phyloP scores from a whole-genome alignment of 2,329 filamentous ascomycete genomes.

The Fusarium coicis region DNA sequence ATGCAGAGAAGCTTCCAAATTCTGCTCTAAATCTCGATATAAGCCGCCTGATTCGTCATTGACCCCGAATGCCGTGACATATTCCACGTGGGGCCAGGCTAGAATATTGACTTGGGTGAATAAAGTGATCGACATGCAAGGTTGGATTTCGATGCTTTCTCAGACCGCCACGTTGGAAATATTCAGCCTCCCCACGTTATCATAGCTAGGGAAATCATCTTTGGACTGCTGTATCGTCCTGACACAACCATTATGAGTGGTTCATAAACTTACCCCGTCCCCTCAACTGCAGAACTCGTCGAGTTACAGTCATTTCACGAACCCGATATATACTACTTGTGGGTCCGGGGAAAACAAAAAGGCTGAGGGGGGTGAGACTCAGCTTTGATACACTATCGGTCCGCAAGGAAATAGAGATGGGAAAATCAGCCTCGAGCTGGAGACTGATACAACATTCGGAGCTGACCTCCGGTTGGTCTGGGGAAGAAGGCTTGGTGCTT shows the following conservation, averaged over 20 bases:
- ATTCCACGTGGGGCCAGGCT: conserved; percentile 11
- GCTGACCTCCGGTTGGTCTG: conserved; percentile 24
- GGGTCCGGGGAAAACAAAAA: conserved; percentile 4
- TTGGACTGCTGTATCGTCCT: neutral
- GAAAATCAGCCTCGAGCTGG: neutral
- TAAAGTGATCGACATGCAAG: conserved; percentile 24
- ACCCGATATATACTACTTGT: neutral
- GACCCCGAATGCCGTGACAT: neutral
- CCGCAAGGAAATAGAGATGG: neutral
- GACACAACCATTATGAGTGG: neutral
- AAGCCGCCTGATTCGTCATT: conserved; percentile 20
- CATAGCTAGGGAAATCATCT: neutral
- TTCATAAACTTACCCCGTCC: neutral
- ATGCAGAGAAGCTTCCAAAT: conserved; percentile 13
- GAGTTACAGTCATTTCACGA: neutral
- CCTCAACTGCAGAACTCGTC: neutral
- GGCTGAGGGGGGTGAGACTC: neutral
- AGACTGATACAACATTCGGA: conserved; percentile 7
- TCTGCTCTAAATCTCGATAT: conserved; percentile 14
- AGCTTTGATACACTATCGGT: conserved; percentile 2
- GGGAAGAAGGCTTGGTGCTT: neutral
- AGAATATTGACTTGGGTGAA: neutral
- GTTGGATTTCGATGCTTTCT: conserved; percentile 10
- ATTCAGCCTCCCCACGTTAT: neutral
- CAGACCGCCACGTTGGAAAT: neutral